Base-by-base conservation (phyloP, 2,329 filamentous ascomycete species). In the Ophiostoma pallidulum region DNA sequence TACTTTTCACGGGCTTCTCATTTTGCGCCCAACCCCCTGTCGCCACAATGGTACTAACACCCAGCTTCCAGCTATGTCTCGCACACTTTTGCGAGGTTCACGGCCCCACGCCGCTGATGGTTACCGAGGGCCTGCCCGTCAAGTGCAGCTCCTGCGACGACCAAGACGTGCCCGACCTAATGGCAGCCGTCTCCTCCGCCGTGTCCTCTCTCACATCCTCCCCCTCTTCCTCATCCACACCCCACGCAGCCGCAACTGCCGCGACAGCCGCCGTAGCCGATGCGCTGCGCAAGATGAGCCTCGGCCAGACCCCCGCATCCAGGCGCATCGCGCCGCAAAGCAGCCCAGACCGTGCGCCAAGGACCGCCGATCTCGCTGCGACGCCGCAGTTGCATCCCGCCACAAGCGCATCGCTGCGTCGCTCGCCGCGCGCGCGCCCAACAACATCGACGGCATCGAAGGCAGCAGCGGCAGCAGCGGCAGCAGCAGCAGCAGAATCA, bases 51-150 rank as follows among this genome's bases (percentile, higher is more conserved):
- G 60, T 67, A 60, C 67, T 72, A 59, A 72, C 62, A 19, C 59
- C 62, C 14, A 57, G 61, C 42, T 55, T 78, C 50, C 74, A 84
- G 80, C 67, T 84, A 60, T 82, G 78, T 62, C 71, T 84, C 57
- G 80, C 80, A 58, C 80, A 84, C 62, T 84, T 83, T 60, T 84
- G 80, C 70, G 80, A 84, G 62, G 71, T 77, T 53, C 80, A 84
- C 65, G 80, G 80, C 53, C 80, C 80, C 41, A 84, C 80, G 40
- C 80, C 80, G 42, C 64, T 84, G 50, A 82, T 84, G 75, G 80
- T 83, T 58, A 84, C 80, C 31, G 79, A 84, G 61, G 79, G 78
- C 41, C 64, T 82, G 13, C 76, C 78, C 2, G 74, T 78, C 12
- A 70, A 75, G 41, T 84, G 80, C 58, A 67, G 68, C 49, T 68